Percentiles rank a stretch among this genome's conserved stretches.
phyloP scores from a whole-genome alignment of 202 grass and related monocot genomes.

The Elaeis oleifera region DNA sequence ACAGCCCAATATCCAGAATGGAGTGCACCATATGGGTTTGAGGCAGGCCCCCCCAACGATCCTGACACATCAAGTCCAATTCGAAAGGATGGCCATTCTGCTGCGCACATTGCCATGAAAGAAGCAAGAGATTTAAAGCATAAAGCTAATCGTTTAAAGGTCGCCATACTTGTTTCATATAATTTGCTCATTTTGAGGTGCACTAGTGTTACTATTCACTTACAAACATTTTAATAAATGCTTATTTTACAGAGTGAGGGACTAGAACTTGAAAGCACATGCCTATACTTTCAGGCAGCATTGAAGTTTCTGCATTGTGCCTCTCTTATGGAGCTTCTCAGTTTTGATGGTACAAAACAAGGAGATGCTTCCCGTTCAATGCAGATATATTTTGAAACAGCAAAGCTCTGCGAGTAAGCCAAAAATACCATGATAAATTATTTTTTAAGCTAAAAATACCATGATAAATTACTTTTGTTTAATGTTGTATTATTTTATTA shows the following conservation, averaged over 20 bases:
- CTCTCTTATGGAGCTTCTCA: conserved; percentile 59
- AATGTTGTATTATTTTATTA: too few species aligned
- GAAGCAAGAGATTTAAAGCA: conserved; percentile 89
- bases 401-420: conserved; percentile 97
- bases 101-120: conserved; percentile 55
- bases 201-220: conserved; percentile 12
- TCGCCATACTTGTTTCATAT: conserved; percentile 10
- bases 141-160: conserved; percentile 93
- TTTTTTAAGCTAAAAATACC: conserved; percentile 35
- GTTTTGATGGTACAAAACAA: conserved; percentile 68
- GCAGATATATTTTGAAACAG: conserved; percentile 91
- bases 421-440: conserved; percentile 21
- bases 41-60: conserved; percentile 44
- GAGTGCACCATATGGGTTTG: conserved; percentile 34
- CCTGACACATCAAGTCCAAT: conserved; percentile 57
- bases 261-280: conserved; percentile 61
- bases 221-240: conserved; percentile 27
- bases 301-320: conserved; percentile 96
- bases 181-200: neutral
- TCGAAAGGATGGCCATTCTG: conserved; percentile 55
- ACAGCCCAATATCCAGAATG: conserved; percentile 52
- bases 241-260: conserved; percentile 62
- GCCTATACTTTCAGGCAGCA: conserved; percentile 90
- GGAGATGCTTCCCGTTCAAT: conserved; percentile 56
- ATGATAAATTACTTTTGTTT: conserved; percentile 16